Conservation (phyloP, 257 asterid genomes). For the Handroanthus guayacan region DNA sequence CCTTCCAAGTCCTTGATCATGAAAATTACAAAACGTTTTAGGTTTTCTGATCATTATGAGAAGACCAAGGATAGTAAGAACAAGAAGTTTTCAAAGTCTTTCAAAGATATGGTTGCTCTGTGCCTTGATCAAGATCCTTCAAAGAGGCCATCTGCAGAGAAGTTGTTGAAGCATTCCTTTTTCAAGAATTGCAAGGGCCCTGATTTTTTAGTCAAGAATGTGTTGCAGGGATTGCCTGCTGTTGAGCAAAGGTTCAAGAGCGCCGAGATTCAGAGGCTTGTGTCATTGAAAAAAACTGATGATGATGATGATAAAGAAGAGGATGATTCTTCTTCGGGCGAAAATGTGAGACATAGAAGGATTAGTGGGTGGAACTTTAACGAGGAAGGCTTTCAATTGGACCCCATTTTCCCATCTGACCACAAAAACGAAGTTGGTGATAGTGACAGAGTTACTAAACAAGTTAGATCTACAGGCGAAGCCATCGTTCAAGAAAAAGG, state of each 20-base stretch:
- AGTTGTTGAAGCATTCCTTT: slow-evolving; percentile 70
- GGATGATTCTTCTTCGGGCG: slow-evolving; percentile 31
- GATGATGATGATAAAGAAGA: slow-evolving; percentile 40
- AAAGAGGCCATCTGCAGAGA: slow-evolving; percentile 77
- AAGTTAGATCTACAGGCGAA: slow-evolving; percentile 51
- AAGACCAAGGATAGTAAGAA: slow-evolving; percentile 49
- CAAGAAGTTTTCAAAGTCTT: slow-evolving; percentile 70
- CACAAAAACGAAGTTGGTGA: neutral
- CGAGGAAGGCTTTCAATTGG: slow-evolving; percentile 66
- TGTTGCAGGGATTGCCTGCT: slow-evolving; percentile 67
- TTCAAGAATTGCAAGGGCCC: slow-evolving; percentile 71
- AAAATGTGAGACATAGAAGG: slow-evolving; percentile 61
- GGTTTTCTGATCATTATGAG: slow-evolving; percentile 80
- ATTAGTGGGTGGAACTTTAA: slow-evolving; percentile 92
- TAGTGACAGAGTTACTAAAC: slow-evolving; percentile 11
- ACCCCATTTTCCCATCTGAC: slow-evolving; percentile 68
- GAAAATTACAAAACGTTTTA: slow-evolving; percentile 74
- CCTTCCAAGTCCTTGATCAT: slow-evolving; percentile 78
- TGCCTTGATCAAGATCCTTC: slow-evolving; percentile 90
- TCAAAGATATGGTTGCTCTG: slow-evolving; percentile 77
- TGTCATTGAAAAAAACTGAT: neutral
- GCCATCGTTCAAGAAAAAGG: slow-evolving; percentile 41
- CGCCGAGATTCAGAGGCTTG: slow-evolving; percentile 1
- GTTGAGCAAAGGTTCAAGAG: slow-evolving; percentile 65
- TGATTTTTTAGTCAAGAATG: slow-evolving; percentile 61